These are phyloP conservation scores for Phaeosphaeriaceae sp. DNA, from an alignment of 2,329 filamentous ascomycete species.

Conservation along the genomic window DNA sequence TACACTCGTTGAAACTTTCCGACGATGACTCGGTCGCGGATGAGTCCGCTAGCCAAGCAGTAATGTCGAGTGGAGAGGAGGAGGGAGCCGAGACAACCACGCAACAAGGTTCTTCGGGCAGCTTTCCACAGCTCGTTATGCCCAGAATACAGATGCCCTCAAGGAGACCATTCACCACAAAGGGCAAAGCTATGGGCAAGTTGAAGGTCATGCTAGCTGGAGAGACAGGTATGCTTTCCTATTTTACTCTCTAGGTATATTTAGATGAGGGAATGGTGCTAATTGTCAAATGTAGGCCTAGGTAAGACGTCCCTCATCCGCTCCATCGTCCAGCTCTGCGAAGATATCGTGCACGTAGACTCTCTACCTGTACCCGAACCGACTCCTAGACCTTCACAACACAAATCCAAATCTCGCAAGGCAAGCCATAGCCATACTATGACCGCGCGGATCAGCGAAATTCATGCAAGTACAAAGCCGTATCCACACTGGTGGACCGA, in stretches of 20 bases:
- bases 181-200: slow-evolving; percentile 81
- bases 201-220: slow-evolving; percentile 90
- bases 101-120: slow-evolving; percentile 40
- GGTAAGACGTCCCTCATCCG: slow-evolving; percentile 92
- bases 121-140: slow-evolving; percentile 88
- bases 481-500: slow-evolving; percentile 92
- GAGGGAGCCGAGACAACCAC: slow-evolving; percentile 51
- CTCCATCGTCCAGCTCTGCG: slow-evolving; percentile 83
- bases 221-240: slow-evolving; percentile 64
- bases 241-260: neutral
- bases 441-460: slow-evolving; percentile 47
- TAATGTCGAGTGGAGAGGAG: slow-evolving; percentile 62
- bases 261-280: slow-evolving; percentile 8
- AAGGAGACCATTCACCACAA: slow-evolving; percentile 86
- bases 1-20: slow-evolving; percentile 65
- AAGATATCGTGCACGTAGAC: slow-evolving; percentile 94
- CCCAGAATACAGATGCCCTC: slow-evolving; percentile 91
- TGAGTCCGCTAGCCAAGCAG: slow-evolving; percentile 62
- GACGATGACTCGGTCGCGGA: slow-evolving; percentile 64
- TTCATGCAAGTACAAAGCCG: slow-evolving; percentile 59
- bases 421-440: slow-evolving; percentile 25
- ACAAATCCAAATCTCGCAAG: slow-evolving; percentile 35
- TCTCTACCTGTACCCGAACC: slow-evolving; percentile 54
- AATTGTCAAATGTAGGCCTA: slow-evolving; percentile 62
- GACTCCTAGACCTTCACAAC: slow-evolving; percentile 28